Evolutionary conservation across 768 basidiomycete species (phyloP).

Genomic region (Lactarius tabidus): DNA sequence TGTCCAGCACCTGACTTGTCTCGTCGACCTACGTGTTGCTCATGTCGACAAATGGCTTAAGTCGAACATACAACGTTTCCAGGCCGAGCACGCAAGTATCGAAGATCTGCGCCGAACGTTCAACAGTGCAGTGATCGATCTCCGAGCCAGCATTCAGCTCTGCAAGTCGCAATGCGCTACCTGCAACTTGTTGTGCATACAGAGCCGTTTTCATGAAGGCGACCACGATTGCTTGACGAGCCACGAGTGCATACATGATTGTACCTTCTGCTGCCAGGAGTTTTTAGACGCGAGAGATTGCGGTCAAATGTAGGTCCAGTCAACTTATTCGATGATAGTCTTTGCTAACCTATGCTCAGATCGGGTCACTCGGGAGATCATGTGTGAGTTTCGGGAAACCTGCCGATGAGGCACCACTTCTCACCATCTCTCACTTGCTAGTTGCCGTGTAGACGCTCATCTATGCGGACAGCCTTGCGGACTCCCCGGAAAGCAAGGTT

Average conservation of each 20-base stretch:
- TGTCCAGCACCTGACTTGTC: conserved; percentile 35
- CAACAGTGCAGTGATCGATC: conserved; percentile 40
- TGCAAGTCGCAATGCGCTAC: conserved; percentile 44
- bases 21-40: conserved; percentile 41
- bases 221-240: conserved; percentile 48
- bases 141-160: conserved; percentile 44
- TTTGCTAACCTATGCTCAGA: conserved; percentile 34
- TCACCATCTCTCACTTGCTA: conserved; percentile 24
- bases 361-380: conserved; percentile 54
- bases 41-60: conserved; percentile 50
- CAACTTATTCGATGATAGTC: background rate
- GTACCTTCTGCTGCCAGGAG: conserved; percentile 41
- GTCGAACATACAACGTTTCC: conserved; percentile 47
- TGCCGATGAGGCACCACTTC: background rate
- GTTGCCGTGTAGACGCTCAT: conserved; percentile 43
- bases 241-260: conserved; percentile 43
- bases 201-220: conserved; percentile 42
- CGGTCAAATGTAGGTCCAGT: conserved; percentile 42
- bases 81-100: conserved; percentile 40
- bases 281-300: conserved; percentile 33
- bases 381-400: conserved; percentile 38
- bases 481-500: conserved; percentile 46
- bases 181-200: conserved; percentile 50
- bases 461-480: conserved; percentile 51
- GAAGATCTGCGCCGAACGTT: conserved; percentile 43